These are phyloP conservation scores for Lagenidium giganteum DNA, from an alignment of 352 stramenopile species.

Conservation along the genomic window DNA sequence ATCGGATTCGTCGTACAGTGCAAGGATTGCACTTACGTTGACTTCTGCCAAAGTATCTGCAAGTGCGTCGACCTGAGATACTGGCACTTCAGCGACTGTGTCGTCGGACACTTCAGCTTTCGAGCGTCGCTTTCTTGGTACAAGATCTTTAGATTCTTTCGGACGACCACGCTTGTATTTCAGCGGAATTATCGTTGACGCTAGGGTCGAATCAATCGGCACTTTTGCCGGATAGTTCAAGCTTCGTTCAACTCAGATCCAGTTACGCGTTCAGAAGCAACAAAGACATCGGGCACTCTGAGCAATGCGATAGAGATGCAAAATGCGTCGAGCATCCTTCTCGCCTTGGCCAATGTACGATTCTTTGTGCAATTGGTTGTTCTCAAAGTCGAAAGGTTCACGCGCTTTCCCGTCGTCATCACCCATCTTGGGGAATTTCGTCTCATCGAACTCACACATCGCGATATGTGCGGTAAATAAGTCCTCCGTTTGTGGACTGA, in stretches of 20 bases:
- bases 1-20: slow-evolving; percentile 2
- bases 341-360: slow-evolving; percentile 14
- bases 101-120: slow-evolving; percentile 8
- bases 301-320: slow-evolving; percentile 10
- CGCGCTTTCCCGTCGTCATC: slow-evolving; percentile 6
- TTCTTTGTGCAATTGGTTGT: slow-evolving; percentile 3
- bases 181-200: not conserved
- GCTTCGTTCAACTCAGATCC: slow-evolving; percentile 5
- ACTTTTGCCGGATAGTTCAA: slow-evolving; percentile 8
- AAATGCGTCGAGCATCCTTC: slow-evolving; percentile 13
- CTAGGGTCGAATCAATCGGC: not conserved
- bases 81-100: too few species aligned
- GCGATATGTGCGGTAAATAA: slow-evolving; percentile 17
- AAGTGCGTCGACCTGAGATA: too few species aligned
- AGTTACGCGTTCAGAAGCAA: slow-evolving; percentile 12
- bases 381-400: slow-evolving; percentile 9
- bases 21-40: slow-evolving; percentile 8
- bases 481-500: slow-evolving; percentile 12
- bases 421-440: slow-evolving; percentile 9
- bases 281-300: slow-evolving; percentile 13
- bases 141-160: slow-evolving; percentile 7
- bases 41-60: slow-evolving; percentile 1
- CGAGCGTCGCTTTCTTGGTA: slow-evolving; percentile 4
- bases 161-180: slow-evolving; percentile 7
- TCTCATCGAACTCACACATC: slow-evolving; percentile 17